Conservation (phyloP, 1,284 basidiomycete genomes). For the Chalciporus sp. region DNA sequence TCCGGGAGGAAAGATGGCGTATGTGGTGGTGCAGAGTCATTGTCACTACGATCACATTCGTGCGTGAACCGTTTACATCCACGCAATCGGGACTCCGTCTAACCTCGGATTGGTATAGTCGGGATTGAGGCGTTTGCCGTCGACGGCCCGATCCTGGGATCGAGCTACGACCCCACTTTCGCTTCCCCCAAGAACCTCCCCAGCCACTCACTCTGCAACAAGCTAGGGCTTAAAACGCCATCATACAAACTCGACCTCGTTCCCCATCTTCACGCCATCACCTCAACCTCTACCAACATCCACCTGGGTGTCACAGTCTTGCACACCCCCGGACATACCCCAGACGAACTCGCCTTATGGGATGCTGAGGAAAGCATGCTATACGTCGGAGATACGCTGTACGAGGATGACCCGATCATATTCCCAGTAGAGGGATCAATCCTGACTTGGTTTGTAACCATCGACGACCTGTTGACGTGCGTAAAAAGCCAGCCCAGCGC, state of each 20-base stretch:
- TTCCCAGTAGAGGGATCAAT: conserved; percentile 56
- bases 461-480: conserved; percentile 45
- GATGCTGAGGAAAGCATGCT: conserved; percentile 50
- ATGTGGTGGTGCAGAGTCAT: conserved; percentile 52
- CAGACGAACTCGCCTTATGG: conserved; percentile 56
- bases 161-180: conserved; percentile 47
- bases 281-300: conserved; percentile 13
- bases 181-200: conserved; percentile 41
- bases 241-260: conserved; percentile 47
- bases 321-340: conserved; percentile 59
- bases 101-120: conserved; percentile 33
- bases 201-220: conserved; percentile 48
- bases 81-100: not conserved
- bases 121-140: conserved; percentile 50
- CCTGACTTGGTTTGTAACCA: conserved; percentile 46
- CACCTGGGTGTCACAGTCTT: conserved; percentile 43
- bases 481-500: conserved; percentile 33
- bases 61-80: conserved; percentile 30
- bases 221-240: conserved; percentile 43
- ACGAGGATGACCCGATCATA: conserved; percentile 55
- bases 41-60: conserved; percentile 62
- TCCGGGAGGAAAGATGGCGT: conserved; percentile 40
- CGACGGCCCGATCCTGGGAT: conserved; percentile 50
- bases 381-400: conserved; percentile 58
- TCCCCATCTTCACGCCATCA: conserved; percentile 39